These are phyloP conservation scores for Talaromyces trachyspermus DNA, from an alignment of 495 filamentous ascomycete species.

Conservation along the genomic window DNA sequence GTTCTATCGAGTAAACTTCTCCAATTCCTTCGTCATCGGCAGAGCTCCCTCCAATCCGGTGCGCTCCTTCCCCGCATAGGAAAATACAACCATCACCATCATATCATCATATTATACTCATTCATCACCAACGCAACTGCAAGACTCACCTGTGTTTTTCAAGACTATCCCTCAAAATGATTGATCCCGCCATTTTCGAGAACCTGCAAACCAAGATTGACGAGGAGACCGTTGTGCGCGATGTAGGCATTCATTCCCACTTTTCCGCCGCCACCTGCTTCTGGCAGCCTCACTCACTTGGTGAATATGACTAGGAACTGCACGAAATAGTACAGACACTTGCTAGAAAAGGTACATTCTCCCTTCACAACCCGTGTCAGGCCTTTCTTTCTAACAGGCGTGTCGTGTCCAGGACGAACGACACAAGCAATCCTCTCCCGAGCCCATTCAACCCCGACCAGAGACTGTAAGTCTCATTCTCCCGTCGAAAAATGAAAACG, in stretches of 20 bases:
- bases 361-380: background rate
- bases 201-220: slow-evolving; percentile 85
- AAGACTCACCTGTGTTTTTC: no score
- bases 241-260: slow-evolving; percentile 49
- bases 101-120: no score
- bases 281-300: background rate
- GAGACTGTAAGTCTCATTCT: slow-evolving; percentile 53
- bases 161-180: slow-evolving; percentile 44
- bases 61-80: no score
- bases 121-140: no score
- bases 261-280: background rate
- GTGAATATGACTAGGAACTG: slow-evolving; percentile 49
- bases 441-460: slow-evolving; percentile 76
- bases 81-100: no score
- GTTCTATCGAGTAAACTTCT: no score
- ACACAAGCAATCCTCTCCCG: slow-evolving; percentile 77
- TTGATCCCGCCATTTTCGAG: slow-evolving; percentile 80
- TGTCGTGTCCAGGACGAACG: slow-evolving; percentile 39
- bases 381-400: background rate
- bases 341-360: slow-evolving; percentile 57
- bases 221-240: slow-evolving; percentile 70
- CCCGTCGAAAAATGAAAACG: background rate
- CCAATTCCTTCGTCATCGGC: no score
- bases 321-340: slow-evolving; percentile 71
- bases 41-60: no score